Conservation (phyloP, 164 flowering plant genomes). For the Liquidambar formosana region DNA sequence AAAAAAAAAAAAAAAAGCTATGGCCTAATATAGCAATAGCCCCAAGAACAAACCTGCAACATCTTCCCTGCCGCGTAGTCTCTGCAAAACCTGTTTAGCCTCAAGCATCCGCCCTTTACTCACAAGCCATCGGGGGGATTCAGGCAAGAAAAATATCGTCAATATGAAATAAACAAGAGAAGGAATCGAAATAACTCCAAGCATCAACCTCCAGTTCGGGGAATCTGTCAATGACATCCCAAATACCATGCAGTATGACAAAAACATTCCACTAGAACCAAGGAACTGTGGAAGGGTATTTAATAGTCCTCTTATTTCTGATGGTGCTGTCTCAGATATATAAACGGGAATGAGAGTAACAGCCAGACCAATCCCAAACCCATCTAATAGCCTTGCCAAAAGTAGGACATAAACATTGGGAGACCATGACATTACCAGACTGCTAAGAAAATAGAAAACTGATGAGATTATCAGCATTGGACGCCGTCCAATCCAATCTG, state of each 20-base stretch:
- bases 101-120: conserved; percentile 40
- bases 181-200: conserved; percentile 38
- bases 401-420: conserved; percentile 38
- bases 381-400: conserved; percentile 38
- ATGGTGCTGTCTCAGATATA: conserved; percentile 44
- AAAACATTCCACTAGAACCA: conserved; percentile 38
- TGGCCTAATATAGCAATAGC: too few species aligned
- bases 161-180: conserved; percentile 28
- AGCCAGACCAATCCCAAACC: conserved; percentile 39
- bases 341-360: conserved; percentile 44
- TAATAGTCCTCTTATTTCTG: conserved; percentile 36
- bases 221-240: conserved; percentile 35
- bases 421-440: conserved; percentile 39
- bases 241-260: conserved; percentile 42
- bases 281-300: conserved; percentile 39
- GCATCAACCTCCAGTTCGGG: conserved; percentile 43
- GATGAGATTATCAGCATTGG: conserved; percentile 42
- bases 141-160: conserved; percentile 35
- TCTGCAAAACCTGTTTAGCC: conserved; percentile 38
- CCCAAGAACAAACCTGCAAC: conserved; percentile 34
- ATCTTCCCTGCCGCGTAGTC: conserved; percentile 41
- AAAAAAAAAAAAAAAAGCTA: too few species aligned
- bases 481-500: conserved; percentile 37
- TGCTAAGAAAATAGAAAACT: conserved; percentile 31
- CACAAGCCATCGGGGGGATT: conserved; percentile 47